phyloP scores from a whole-genome alignment of 2,329 filamentous ascomycete genomes.

The Fusarium torreyae region DNA sequence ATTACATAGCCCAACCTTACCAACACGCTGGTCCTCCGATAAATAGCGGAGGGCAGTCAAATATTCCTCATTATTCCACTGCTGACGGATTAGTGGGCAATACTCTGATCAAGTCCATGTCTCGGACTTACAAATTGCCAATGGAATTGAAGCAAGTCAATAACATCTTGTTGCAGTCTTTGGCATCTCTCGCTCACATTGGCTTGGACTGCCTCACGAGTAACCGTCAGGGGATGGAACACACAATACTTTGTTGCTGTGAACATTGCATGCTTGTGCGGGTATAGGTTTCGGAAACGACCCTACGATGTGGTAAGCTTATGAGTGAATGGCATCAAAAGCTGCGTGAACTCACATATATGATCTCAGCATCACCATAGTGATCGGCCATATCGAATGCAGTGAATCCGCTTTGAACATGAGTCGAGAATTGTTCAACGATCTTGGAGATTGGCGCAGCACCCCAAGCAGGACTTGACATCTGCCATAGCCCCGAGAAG shows the following conservation, averaged over 20 bases:
- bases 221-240: not conserved
- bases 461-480: constrained; percentile 8
- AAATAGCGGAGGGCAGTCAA: not conserved
- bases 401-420: constrained; percentile 3
- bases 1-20: not conserved
- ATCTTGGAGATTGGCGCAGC: not conserved
- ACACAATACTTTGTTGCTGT: constrained; percentile 8
- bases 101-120: accelerated
- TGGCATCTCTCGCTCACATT: not conserved
- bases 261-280: not conserved
- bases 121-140: not conserved
- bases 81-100: not conserved
- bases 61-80: constrained; percentile 4
- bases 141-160: not conserved
- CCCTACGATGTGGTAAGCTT: accelerated
- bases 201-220: not conserved
- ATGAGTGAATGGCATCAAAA: accelerated
- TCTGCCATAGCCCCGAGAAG: constrained; percentile 5
- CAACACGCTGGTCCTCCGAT: not conserved
- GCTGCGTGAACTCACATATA: not conserved
- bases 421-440: not conserved
- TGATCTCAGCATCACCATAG: constrained; percentile 4
- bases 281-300: not conserved
- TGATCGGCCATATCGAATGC: constrained; percentile 9
- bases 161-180: not conserved